A percentile compares a stretch with the other conserved stretches of the same genome.
Conservation (phyloP, 192 early-diverging fungal genomes). For the Globomyces pollinis-pini region DNA sequence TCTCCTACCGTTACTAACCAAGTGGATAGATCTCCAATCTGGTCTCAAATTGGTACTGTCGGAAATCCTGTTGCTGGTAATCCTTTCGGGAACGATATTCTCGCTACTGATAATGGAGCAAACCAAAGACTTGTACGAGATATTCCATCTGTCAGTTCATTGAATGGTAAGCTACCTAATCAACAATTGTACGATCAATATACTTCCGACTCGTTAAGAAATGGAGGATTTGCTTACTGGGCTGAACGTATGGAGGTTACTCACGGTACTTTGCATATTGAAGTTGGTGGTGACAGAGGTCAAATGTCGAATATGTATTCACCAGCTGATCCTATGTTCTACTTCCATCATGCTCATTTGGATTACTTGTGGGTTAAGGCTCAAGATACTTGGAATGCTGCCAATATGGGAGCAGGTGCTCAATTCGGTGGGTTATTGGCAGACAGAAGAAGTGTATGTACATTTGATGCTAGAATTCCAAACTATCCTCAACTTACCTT, state of each 20-base stretch:
- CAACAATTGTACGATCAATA: slow-evolving; percentile 9
- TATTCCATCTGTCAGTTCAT: too few species aligned
- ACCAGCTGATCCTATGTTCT: slow-evolving; percentile 20
- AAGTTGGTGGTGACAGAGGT: not conserved
- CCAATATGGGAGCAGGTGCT: not conserved
- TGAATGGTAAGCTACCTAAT: too few species aligned
- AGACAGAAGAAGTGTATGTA: not conserved
- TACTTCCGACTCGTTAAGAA: not conserved
- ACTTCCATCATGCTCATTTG: slow-evolving; percentile 17
- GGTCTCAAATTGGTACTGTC: too few species aligned
- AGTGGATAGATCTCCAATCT: too few species aligned
- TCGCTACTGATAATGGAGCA: too few species aligned
- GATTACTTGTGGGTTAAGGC: slow-evolving; percentile 13
- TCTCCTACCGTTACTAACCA: too few species aligned
- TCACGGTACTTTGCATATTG: slow-evolving; percentile 4
- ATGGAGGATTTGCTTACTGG: not conserved
- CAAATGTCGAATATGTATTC: not conserved
- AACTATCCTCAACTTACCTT: not conserved
- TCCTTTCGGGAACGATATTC: too few species aligned
- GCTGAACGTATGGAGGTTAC: not conserved
- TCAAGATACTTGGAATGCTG: not conserved
- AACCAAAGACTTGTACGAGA: too few species aligned
- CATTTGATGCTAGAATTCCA: not conserved
- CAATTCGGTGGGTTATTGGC: not conserved
- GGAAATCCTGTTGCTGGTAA: too few species aligned